Conservation (phyloP, 306 rosid species). For the Mucuna pruriens region DNA sequence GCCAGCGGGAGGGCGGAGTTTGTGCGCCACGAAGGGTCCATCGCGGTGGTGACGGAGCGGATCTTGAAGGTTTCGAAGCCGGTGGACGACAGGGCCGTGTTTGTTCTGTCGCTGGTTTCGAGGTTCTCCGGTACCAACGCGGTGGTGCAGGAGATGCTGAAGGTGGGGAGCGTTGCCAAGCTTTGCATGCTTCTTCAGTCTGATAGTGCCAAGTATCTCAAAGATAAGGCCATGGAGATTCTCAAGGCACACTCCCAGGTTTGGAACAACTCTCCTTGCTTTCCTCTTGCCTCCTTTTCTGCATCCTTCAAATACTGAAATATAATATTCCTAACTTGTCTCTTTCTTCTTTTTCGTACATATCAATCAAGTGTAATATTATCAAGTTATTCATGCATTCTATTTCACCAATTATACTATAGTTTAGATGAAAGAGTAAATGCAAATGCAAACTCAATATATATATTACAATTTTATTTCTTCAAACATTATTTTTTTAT, state of each 20-base stretch:
- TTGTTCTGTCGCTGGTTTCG: slow-evolving; percentile 52
- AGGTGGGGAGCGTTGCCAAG: slow-evolving; percentile 59
- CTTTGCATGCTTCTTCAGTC: slow-evolving; percentile 63
- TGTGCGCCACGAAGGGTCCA: slow-evolving; percentile 56
- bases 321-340: no score
- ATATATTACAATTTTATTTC: no score
- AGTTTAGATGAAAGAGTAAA: no score
- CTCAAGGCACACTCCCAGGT: slow-evolving; percentile 52
- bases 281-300: slow-evolving; percentile 30
- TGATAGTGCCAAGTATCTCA: slow-evolving; percentile 49
- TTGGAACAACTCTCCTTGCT: slow-evolving; percentile 68
- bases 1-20: slow-evolving; percentile 74
- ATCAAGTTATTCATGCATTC: no score
- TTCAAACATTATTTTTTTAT: no score
- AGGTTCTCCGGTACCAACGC: slow-evolving; percentile 50
- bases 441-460: no score
- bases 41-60: slow-evolving; percentile 54
- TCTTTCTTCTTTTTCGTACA: background rate
- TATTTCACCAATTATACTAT: no score
- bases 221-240: slow-evolving; percentile 58
- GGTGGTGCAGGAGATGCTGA: slow-evolving; percentile 68
- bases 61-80: slow-evolving; percentile 54
- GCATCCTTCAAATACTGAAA: no score
- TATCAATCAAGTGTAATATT: background rate
- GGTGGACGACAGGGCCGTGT: slow-evolving; percentile 58